Base-by-base conservation (phyloP, 1,284 basidiomycete species). In the Pterula multifida region DNA sequence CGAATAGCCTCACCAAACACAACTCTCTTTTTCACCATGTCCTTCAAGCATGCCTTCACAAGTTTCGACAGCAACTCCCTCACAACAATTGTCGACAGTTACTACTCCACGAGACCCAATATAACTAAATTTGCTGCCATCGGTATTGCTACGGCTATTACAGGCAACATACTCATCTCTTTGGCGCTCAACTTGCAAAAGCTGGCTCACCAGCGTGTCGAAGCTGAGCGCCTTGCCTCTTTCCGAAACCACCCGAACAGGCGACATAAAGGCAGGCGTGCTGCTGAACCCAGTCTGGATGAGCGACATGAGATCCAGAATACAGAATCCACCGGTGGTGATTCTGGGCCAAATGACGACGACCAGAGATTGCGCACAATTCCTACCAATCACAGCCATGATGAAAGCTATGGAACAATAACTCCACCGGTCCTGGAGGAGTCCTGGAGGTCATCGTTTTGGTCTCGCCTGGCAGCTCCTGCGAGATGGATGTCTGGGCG, bases 151-250 rank as follows among this genome's bases (percentile, higher is more conserved):
- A 81, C 94, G 48, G 86, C 92, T 2, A 77, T 95, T 49, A 72
- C 75, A 1, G 93, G 92, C 45, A 96, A 96, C 62, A 65, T 94
- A 3, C 77, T 96, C 55, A 94, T 97, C 56, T 89, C 86, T 11
- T 73, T 95, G 1, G 93, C 92, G 2, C 74, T 97, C 60, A 93
- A 92, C 61, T 70, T 89, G 36, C 93, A 96, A 67, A 96, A 96
- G 63, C 78, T 96, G 3, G 91, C 91, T 0, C 93, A 97, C 67
- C 75, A 76, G 58, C 75, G 85, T 28, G 70, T 90, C 22, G 81
- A 82, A 56, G 63, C 60, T 35, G 63, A 65, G 47, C 64, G 58
- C 4, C 39, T 42, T 9, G 39, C 39, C 19, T 11, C 4, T n/a
- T 17, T 42, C 19, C n/a, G 19, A 17, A 42, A 42, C 9, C 39